Base-by-base conservation (phyloP, 257 asterid genomes). In the Cinchona pubescens region DNA sequence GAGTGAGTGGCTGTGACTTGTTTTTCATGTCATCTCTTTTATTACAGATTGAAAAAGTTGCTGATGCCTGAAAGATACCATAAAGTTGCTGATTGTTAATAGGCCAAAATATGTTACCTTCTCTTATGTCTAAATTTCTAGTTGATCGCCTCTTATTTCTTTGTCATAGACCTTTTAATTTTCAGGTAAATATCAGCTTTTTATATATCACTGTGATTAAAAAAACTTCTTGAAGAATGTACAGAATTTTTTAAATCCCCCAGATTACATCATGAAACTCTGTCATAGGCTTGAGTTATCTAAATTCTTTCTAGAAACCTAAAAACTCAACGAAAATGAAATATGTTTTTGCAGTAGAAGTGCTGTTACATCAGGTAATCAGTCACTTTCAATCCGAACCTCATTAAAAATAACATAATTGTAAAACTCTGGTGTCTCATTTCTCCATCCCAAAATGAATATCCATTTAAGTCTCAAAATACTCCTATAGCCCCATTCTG, bases 401-500 rank as follows among this genome's bases (percentile, higher is more conserved):
- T 25, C 64, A 13, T 29, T 11, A 11, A 29, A 12, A 27, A 25
- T 59, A 37, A 59, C 37, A 56, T 56, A 8, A 56, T 55, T 55
- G 61, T 6, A 49, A 3, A 3, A 49, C 56, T 49, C n/a, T 53
- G 59, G n/a, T 19, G 59, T 21, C 59, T 53, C 27, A 23, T 49
- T 23, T 30, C 61, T 78, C 73, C 64, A 58, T 58, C 51, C 79
- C 49, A 79, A n/a, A 2, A 15, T 27, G 14, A 8, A 49, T 5
- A 13, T 45, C 2, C 85, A 61, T n/a, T n/a, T n/a, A n/a, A n/a
- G n/a, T n/a, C n/a, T n/a, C 34, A 25, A 55, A 55, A 23, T 55
- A 4, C n/a, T 53, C 27, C 61, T 21, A n/a, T 21, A 46, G 37
- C 46, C 13, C 21, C 29, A 27, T 9, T 9, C 25, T 25, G 15